A percentile compares a stretch with the other conserved stretches of the same genome.
These are phyloP conservation scores for Chrysopogon serrulatus DNA, from an alignment of 176 grass and related monocot species.

Conservation along the genomic window DNA sequence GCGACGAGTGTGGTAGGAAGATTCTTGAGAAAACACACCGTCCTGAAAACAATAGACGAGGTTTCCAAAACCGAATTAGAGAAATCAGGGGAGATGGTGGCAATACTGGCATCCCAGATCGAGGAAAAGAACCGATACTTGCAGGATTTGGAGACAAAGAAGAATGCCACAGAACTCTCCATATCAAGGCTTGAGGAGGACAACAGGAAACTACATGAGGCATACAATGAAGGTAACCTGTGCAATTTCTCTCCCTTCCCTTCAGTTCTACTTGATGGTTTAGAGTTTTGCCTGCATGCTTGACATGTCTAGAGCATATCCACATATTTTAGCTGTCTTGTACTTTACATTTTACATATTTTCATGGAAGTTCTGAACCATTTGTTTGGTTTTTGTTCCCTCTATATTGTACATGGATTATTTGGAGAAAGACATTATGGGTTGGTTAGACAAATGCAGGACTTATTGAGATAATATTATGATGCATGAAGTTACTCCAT, in stretches of 20 bases:
- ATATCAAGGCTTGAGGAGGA: constrained; percentile 49
- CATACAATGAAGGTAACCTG: constrained; percentile 67
- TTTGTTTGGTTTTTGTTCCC: too few species aligned
- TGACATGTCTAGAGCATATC: too few species aligned
- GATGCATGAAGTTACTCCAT: background rate
- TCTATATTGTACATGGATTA: too few species aligned
- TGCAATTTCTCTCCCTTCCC: background rate
- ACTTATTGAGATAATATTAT: background rate
- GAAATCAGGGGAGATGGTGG: constrained; percentile 47
- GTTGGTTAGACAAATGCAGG: background rate
- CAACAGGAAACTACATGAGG: constrained; percentile 57
- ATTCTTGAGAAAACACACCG: constrained; percentile 60
- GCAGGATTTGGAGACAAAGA: constrained; percentile 72
- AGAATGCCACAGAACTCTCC: constrained; percentile 48
- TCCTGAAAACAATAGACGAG: constrained; percentile 53
- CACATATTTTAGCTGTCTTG: too few species aligned
- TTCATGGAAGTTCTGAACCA: too few species aligned
- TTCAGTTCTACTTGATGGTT: background rate
- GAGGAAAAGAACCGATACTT: constrained; percentile 61
- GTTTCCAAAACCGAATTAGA: constrained; percentile 41
- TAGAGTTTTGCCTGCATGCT: background rate
- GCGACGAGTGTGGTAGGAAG: constrained; percentile 30
- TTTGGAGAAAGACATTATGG: too few species aligned
- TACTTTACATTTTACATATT: too few species aligned
- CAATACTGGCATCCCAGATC: constrained; percentile 48